Conservation (phyloP, 345 rosid genomes). For the Eucalyptus globulus region DNA sequence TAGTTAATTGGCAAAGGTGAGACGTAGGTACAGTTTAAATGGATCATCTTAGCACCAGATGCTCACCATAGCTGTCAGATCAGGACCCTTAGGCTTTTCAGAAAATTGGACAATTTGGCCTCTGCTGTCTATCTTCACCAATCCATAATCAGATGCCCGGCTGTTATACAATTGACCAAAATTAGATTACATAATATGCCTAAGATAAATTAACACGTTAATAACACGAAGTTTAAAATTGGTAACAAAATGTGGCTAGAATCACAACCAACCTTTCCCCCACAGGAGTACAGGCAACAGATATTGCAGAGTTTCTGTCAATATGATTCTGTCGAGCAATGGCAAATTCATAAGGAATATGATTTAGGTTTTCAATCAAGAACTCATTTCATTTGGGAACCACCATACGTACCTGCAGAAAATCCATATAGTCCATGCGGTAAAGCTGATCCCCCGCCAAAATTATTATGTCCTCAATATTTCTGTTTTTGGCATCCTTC, state of each 20-base stretch:
- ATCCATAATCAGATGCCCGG: slow-evolving; percentile 88
- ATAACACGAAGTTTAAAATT: not conserved
- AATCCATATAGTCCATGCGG: slow-evolving; percentile 83
- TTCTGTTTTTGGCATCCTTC: slow-evolving; percentile 84
- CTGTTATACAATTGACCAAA: slow-evolving; percentile 18
- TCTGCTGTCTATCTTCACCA: slow-evolving; percentile 62
- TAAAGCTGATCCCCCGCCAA: slow-evolving; percentile 92
- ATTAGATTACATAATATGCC: not conserved
- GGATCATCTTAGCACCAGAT: not conserved
- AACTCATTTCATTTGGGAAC: not conserved
- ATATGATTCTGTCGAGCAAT: slow-evolving; percentile 55
- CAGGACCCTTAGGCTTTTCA: slow-evolving; percentile 76
- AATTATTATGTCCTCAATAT: slow-evolving; percentile 64
- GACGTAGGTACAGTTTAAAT: not conserved
- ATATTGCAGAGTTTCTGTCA: slow-evolving; percentile 68
- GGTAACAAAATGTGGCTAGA: not conserved
- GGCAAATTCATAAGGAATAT: not conserved
- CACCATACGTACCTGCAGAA: slow-evolving; percentile 45
- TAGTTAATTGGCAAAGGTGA: not conserved
- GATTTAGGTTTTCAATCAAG: not conserved
- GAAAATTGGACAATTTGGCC: slow-evolving; percentile 64
- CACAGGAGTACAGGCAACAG: slow-evolving; percentile 71
- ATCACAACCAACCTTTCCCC: slow-evolving; percentile 45
- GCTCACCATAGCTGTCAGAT: slow-evolving; percentile 77
- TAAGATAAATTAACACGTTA: not conserved